These are phyloP conservation scores for Protomyces macrosporus DNA, from an alignment of 1,139 yeast species.

Conservation along the genomic window DNA sequence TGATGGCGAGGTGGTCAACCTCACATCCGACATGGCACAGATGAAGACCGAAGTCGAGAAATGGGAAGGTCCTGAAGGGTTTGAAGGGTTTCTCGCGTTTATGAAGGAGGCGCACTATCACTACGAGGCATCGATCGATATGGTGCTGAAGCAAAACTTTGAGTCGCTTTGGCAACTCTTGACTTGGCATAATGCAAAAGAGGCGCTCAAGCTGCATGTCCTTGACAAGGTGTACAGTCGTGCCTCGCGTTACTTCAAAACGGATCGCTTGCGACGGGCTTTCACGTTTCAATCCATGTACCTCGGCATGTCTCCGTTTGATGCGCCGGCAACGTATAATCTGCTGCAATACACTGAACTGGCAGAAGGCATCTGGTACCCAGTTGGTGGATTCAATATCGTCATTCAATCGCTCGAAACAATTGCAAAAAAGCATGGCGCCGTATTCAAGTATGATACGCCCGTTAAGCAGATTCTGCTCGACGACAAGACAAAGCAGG, in stretches of 20 bases:
- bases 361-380: constrained; percentile 27
- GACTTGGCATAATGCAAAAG: constrained; percentile 11
- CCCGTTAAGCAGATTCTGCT: constrained; percentile 21
- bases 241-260: constrained; percentile 23
- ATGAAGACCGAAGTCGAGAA: constrained; percentile 26
- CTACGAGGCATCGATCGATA: constrained; percentile 21
- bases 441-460: constrained; percentile 9
- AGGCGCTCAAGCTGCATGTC: constrained; percentile 18
- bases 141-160: constrained; percentile 25
- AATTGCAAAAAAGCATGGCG: constrained; percentile 25
- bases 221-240: constrained; percentile 23
- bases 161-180: constrained; percentile 21
- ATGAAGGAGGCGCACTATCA: constrained; percentile 27
- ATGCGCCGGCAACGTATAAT: constrained; percentile 27
- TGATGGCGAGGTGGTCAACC: constrained; percentile 20
- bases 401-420: constrained; percentile 21
- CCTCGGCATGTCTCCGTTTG: constrained; percentile 26
- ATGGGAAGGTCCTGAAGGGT: constrained; percentile 24
- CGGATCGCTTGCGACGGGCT: constrained; percentile 23
- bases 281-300: constrained; percentile 27
- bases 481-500: constrained; percentile 18
- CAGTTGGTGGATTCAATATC: constrained; percentile 25
- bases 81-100: constrained; percentile 20
- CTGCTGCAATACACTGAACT: constrained; percentile 25
- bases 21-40: constrained; percentile 23